These are phyloP conservation scores for Rhododendron griersonianum DNA, from an alignment of 148 eudicot species.

Conservation along the genomic window DNA sequence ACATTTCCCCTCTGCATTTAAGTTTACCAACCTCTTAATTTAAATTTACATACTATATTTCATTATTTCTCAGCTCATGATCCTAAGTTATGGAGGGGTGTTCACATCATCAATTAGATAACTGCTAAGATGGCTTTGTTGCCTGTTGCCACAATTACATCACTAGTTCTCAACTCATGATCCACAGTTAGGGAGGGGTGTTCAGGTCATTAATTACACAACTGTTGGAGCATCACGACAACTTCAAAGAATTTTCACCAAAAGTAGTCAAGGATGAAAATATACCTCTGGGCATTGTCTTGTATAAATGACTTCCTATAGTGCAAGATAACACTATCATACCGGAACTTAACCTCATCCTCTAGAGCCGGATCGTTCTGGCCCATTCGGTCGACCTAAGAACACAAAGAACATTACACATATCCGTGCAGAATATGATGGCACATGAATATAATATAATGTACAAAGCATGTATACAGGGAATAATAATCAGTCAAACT, in stretches of 20 bases:
- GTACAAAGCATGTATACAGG: neutral
- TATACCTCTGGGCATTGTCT: slow-evolving; percentile 92
- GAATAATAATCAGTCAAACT: neutral
- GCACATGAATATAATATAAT: neutral
- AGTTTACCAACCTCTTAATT: neutral
- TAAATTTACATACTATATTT: neutral
- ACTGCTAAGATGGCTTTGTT: too few relatives aligned
- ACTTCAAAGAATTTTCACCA: neutral
- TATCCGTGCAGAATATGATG: neutral
- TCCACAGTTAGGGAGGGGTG: neutral
- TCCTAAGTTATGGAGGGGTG: neutral
- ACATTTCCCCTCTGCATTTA: neutral
- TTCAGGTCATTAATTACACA: neutral
- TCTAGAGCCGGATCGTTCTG: slow-evolving; percentile 75
- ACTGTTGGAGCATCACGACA: neutral
- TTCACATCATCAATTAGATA: neutral
- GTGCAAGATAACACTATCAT: slow-evolving; percentile 77
- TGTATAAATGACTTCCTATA: slow-evolving; percentile 91
- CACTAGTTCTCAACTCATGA: neutral
- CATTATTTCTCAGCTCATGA: neutral
- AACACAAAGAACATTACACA: slow-evolving; percentile 11
- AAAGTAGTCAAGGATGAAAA: neutral
- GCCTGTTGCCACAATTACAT: too few relatives aligned
- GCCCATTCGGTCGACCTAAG: slow-evolving; percentile 81
- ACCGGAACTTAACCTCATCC: slow-evolving; percentile 90